Evolutionary conservation across 2,329 filamentous ascomycete genomes (phyloP).

Genomic region (Cladophialophora carrionii): DNA sequence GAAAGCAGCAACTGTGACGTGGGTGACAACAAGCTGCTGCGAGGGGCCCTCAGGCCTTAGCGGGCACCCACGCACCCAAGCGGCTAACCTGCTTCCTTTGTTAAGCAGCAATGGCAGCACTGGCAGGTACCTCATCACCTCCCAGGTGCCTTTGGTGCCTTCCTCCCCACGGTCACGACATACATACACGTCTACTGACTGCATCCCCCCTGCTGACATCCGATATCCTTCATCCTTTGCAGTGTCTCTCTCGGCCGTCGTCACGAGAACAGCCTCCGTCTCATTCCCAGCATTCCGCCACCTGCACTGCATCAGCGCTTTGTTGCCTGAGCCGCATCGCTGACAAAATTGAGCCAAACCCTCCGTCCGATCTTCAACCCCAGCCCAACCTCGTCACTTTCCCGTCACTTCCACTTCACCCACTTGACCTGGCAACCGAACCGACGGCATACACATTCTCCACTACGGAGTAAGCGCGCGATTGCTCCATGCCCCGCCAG

Average conservation of each 20-base stretch:
- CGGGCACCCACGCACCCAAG: neutral
- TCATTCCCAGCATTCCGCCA: constrained; percentile 11
- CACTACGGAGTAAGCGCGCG: constrained; percentile 13
- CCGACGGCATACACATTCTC: constrained; percentile 2
- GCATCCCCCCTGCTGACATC: constrained; percentile 30
- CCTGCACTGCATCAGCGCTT: constrained; percentile 20
- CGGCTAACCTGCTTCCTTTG: constrained; percentile 22
- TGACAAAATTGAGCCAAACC: constrained; percentile 27
- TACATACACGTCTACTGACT: constrained; percentile 10
- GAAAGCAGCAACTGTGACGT: neutral
- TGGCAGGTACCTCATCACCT: constrained; percentile 14
- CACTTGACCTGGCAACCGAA: constrained; percentile 3
- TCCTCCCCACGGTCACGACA: constrained; percentile 18
- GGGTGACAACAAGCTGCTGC: constrained; percentile 1
- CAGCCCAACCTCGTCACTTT: constrained; percentile 18
- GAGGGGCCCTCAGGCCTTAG: neutral
- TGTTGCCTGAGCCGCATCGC: constrained; percentile 29
- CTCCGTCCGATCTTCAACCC: constrained; percentile 7
- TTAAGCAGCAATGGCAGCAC: constrained; percentile 5
- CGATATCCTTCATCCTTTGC: constrained; percentile 26
- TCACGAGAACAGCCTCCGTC: constrained; percentile 21
- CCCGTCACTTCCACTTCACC: constrained; percentile 16
- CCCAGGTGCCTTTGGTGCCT: neutral
- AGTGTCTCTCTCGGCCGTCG: constrained; percentile 13
- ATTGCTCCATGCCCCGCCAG: constrained; percentile 28